A percentile compares a stretch with the other conserved stretches of the same genome.
phyloP scores from a whole-genome alignment of 2,329 filamentous ascomycete genomes.

The Didymosphaeria variabile region DNA sequence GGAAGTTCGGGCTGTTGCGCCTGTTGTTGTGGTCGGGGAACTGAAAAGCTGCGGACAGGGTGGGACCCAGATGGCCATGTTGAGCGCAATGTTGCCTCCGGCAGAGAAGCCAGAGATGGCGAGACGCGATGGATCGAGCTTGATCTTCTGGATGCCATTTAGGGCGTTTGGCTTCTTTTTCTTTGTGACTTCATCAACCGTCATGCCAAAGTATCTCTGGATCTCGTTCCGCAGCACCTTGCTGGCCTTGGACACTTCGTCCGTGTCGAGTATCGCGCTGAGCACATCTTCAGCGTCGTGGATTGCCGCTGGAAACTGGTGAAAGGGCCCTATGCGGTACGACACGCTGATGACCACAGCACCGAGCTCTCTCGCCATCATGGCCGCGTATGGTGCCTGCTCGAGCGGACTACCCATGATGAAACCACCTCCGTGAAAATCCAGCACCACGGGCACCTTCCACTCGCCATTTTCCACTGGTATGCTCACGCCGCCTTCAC shows the following conservation, averaged over 20 bases:
- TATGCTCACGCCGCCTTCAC: slow-evolving; percentile 29
- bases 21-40: slow-evolving; percentile 19
- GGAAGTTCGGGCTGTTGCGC: not conserved
- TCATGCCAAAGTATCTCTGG: slow-evolving; percentile 43
- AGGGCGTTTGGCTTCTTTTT: slow-evolving; percentile 27
- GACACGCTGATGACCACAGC: slow-evolving; percentile 58
- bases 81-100: slow-evolving; percentile 59
- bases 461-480: slow-evolving; percentile 36
- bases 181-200: slow-evolving; percentile 28
- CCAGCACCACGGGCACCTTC: slow-evolving; percentile 52
- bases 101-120: slow-evolving; percentile 57
- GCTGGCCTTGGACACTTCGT: slow-evolving; percentile 42
- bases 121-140: slow-evolving; percentile 52
- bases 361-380: slow-evolving; percentile 54
- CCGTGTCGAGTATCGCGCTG: slow-evolving; percentile 52
- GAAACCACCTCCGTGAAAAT: slow-evolving; percentile 57
- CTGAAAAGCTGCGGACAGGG: slow-evolving; percentile 35
- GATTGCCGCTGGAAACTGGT: slow-evolving; percentile 58
- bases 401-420: slow-evolving; percentile 55
- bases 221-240: slow-evolving; percentile 46
- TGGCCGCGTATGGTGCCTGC: slow-evolving; percentile 58
- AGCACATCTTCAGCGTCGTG: slow-evolving; percentile 59
- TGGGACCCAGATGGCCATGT: slow-evolving; percentile 51
- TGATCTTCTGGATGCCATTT: slow-evolving; percentile 34
- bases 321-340: slow-evolving; percentile 58